Base-by-base conservation (phyloP, 163 green algal genomes). In the Chloroidium sp. region DNA sequence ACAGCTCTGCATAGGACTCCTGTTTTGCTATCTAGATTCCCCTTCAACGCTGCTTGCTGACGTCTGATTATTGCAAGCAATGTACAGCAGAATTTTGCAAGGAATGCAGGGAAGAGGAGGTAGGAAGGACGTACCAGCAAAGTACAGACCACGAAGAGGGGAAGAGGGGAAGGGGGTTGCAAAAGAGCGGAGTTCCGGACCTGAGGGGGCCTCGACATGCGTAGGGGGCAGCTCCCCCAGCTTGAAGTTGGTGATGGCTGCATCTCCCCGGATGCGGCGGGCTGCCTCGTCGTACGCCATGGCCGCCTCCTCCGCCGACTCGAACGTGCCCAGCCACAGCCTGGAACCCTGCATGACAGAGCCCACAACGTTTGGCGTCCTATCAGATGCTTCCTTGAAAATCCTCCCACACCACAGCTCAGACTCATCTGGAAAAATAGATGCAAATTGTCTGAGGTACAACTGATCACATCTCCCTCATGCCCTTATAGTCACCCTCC, bases 251-350 rank as follows among this genome's bases (percentile, higher is more conserved):
- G 90, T 96, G 76, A 94, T 92, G 2, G 94, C 95, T n/a, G 86
- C 82, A 12, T 88, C 84, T 0, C 95, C 95, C 14, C 94, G 84
- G 80, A 98, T 97, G 14, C 91, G 89, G 12, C 95, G 88, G 0
- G 94, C 94, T 2, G 95, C 95, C 13, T 87, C 86, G 81, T 98
- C 95, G 83, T 98, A 98, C 1, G 95, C 95, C 3, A 92, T 81
- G 0, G 95, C 95, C 36, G 95, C 95, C 80, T 98, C 95, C 82
- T 98, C 95, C 4, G 95, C 94, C 12, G 92, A 96, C 88, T 98
- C 94, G 85, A 97, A 98, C 0, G 95, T 98, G 69, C 95, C 95
- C 59, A 98, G 92, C 95, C 95, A 98, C 74, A 92, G 89, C 4
- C 94, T 81, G 0, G 75, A 76, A 14, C 69, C 69, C 69, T 76